Evolutionary conservation across 352 stramenopile species (phyloP), one percentile per base, ranked within the genome.

Genomic region (Globisporangium carolinianum): DNA sequence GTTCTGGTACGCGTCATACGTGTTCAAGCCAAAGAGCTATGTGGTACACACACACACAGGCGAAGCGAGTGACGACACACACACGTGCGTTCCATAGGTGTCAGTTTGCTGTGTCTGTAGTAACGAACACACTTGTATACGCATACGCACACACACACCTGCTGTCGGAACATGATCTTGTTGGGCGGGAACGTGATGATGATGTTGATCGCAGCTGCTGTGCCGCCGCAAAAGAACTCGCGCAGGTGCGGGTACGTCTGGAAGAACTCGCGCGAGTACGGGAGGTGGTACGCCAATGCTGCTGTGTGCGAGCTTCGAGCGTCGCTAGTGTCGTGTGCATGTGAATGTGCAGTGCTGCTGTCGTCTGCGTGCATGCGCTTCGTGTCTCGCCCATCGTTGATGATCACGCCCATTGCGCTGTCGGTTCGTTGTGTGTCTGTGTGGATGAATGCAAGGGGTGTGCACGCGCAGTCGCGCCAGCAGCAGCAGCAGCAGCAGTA

Each of bases 91-190:
- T 17, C 18, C 2, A 24, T 41, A 12, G 1, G 5, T 4, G 10
- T 42, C 38, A 42, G 38, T 42, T 11, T 42, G 38, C 24, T 42
- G 38, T 42, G 38, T 42, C 10, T 47, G 11, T 47, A 9, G 10
- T 32, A 37, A 51, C 36, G 42, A 14, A 6, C 45, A 59, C n/a
- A 24, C 39, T 14, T 43, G 39, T 6, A 11, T 24, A 42, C 53
- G 51, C 41, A 59, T 6, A 46, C 45, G 43, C 15, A 10, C 15
- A 48, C 51, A 51, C 42, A n/a, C 74, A 88, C 86, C 81, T 95
- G 85, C 57, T 96, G 85, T 9, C 87, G 80, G 60, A 96, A 96
- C 85, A 96, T 96, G 61, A 96, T 66, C 69, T 96, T 96, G 67
- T 95, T 95, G 43, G 80, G 79, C 38, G 82, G 72, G 63, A 96